phyloP scores from a whole-genome alignment of 306 rosid genomes.

The Hippophae tibetana region DNA sequence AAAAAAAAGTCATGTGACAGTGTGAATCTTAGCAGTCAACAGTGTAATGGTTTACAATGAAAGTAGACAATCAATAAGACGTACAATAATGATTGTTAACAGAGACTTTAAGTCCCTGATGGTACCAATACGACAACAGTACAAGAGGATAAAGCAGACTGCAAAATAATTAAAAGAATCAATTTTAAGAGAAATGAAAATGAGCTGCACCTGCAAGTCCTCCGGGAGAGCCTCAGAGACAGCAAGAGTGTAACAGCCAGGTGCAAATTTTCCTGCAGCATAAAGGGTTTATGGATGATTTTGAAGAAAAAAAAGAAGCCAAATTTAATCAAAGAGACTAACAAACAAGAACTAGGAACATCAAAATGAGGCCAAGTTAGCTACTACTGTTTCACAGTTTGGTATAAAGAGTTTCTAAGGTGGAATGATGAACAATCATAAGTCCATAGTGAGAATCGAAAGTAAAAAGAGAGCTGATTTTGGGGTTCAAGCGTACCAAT shows the following conservation, averaged over 20 bases:
- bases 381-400: not conserved
- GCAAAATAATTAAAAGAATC: not conserved
- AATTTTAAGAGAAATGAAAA: not conserved
- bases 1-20: too few relatives aligned
- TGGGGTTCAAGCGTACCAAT: constrained; percentile 38
- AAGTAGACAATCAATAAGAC: too few relatives aligned
- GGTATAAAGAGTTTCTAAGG: not conserved
- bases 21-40: too few relatives aligned
- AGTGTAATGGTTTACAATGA: too few relatives aligned
- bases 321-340: not conserved
- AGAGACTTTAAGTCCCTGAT: too few relatives aligned
- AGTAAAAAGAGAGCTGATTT: not conserved
- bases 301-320: not conserved
- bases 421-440: not conserved
- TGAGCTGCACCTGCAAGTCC: constrained; percentile 63
- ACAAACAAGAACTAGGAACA: not conserved
- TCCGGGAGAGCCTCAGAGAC: constrained; percentile 94
- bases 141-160: not conserved
- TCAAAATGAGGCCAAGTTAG: not conserved
- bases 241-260: constrained; percentile 92
- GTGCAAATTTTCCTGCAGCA: constrained; percentile 62
- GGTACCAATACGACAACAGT: not conserved
- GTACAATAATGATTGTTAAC: too few relatives aligned
- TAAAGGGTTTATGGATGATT: not conserved
- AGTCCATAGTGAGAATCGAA: not conserved